These are phyloP conservation scores for Ceratocystiopsis brevicomis DNA, from an alignment of 2,329 filamentous ascomycete species.

Conservation along the genomic window DNA sequence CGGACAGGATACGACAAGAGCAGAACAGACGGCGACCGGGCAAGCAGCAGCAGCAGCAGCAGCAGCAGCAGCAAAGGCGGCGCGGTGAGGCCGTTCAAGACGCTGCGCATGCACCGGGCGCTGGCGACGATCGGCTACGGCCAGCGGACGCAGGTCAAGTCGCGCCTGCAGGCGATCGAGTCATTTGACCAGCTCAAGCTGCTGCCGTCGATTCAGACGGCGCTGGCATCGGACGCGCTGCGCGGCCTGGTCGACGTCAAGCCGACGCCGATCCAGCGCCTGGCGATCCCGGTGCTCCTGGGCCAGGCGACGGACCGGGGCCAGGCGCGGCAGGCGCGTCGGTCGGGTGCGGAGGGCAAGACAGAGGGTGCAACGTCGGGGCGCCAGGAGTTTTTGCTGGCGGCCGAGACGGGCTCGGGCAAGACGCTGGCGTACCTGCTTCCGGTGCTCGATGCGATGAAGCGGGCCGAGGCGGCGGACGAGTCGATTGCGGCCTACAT, in stretches of 20 bases:
- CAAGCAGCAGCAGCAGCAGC: no score
- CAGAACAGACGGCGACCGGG: not conserved
- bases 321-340: conserved; percentile 6
- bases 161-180: conserved; percentile 45
- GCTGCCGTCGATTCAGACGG: conserved; percentile 49
- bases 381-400: conserved; percentile 49
- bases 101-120: conserved; percentile 82
- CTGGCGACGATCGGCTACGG: conserved; percentile 62
- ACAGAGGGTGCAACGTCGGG: no score
- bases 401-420: conserved; percentile 90
- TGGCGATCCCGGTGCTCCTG: conserved; percentile 71
- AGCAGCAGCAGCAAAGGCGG: not conserved
- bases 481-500: conserved; percentile 37
- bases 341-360: conserved; percentile 3
- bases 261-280: conserved; percentile 75
- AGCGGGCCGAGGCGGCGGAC: conserved; percentile 50
- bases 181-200: conserved; percentile 69
- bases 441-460: conserved; percentile 69
- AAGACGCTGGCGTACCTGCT: conserved; percentile 90
- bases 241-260: conserved; percentile 53
- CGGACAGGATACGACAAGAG: no score
- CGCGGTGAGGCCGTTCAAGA: conserved; percentile 40
- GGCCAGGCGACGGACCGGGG: conserved; percentile 25
- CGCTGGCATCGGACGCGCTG: conserved; percentile 55
- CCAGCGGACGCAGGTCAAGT: conserved; percentile 33